A percentile compares a stretch with the other conserved stretches of the same genome.
Conservation (phyloP, 257 asterid genomes). For the Solanum bulbocastanum region DNA sequence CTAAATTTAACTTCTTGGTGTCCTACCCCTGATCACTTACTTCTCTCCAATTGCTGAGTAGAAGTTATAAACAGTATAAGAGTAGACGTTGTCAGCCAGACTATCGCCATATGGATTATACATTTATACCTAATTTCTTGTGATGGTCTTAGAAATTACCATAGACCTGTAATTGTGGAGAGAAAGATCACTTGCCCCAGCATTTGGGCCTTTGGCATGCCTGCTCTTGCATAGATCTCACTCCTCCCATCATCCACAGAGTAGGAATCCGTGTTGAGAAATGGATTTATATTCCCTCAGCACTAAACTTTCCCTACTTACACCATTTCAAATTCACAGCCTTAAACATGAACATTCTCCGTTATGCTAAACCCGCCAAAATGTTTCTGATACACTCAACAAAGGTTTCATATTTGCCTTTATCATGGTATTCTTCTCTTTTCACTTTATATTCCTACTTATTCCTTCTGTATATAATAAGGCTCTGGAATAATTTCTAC, state of each 20-base stretch:
- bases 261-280: neutral
- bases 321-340: neutral
- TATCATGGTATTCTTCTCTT: neutral
- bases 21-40: neutral
- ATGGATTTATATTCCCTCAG: neutral
- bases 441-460: neutral
- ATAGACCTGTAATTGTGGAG: neutral
- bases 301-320: neutral
- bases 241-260: neutral
- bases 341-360: neutral
- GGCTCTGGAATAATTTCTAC: neutral
- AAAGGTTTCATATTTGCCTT: conserved; percentile 3
- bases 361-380: neutral
- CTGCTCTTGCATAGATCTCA: neutral
- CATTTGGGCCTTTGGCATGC: neutral
- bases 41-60: neutral
- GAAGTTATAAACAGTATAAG: neutral
- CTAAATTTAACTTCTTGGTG: neutral
- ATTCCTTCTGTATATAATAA: neutral
- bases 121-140: neutral
- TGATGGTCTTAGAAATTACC: neutral
- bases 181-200: neutral
- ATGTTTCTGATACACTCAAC: neutral
- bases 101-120: neutral
- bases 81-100: neutral